Evolutionary conservation across 345 rosid species (phyloP).

Genomic region (Sonneratia caseolaris): DNA sequence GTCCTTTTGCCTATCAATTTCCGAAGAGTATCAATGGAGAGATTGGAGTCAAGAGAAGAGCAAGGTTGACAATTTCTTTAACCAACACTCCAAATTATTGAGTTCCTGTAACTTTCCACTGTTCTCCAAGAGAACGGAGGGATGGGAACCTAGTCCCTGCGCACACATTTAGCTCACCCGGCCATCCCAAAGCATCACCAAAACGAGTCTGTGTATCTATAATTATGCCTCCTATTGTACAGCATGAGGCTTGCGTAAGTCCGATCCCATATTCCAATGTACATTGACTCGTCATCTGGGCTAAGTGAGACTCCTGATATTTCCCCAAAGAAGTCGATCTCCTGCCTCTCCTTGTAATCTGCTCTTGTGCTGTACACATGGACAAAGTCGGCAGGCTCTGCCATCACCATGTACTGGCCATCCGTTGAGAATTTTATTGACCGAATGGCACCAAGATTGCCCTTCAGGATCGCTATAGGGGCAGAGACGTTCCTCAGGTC

Average conservation of each 20-base stretch:
- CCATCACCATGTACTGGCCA: conserved; percentile 47
- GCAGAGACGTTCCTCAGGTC: conserved; percentile 38
- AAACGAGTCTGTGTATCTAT: conserved; percentile 42
- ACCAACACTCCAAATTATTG: too few relatives aligned
- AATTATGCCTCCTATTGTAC: conserved; percentile 28
- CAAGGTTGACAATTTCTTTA: too few relatives aligned
- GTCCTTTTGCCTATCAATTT: too few relatives aligned
- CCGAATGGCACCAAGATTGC: conserved; percentile 49
- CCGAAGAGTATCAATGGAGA: too few relatives aligned
- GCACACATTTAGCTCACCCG: neutral
- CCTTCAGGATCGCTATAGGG: conserved; percentile 37
- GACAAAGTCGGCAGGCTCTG: conserved; percentile 61
- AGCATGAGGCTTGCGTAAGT: conserved; percentile 52
- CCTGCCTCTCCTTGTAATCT: conserved; percentile 32
- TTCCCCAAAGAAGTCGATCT: conserved; percentile 70
- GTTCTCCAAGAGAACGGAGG: too few relatives aligned
- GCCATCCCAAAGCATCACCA: conserved; percentile 7
- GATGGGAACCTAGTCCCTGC: too few relatives aligned
- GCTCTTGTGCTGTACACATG: conserved; percentile 38
- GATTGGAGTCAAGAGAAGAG: too few relatives aligned
- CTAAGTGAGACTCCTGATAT: conserved; percentile 54
- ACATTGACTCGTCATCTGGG: conserved; percentile 49
- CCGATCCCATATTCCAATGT: conserved; percentile 55
- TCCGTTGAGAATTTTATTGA: conserved; percentile 46
- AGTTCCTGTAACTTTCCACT: too few relatives aligned